A percentile compares a stretch with the other conserved stretches of the same genome.
Evolutionary conservation across 2,329 filamentous ascomycete genomes (phyloP).

Genomic region (Fusarium sp.): DNA sequence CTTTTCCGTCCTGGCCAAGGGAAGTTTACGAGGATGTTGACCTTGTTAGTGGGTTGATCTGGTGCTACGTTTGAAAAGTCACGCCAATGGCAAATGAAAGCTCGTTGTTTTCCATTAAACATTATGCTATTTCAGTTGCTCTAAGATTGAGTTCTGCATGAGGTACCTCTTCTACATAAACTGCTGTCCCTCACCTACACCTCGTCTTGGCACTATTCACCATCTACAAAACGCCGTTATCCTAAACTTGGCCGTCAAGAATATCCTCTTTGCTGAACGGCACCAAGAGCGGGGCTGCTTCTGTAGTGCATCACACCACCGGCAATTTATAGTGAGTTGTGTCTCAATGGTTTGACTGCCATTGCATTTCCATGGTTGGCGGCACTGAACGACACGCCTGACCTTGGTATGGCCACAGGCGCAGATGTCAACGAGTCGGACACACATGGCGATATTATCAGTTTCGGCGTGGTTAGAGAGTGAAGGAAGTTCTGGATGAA

Average conservation of each 20-base stretch:
- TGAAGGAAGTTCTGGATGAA: background rate
- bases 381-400: background rate
- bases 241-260: background rate
- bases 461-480: background rate
- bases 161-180: background rate
- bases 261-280: background rate
- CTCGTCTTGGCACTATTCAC: background rate
- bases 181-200: background rate
- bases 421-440: background rate
- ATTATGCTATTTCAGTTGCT: background rate
- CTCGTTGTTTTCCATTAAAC: background rate
- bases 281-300: background rate
- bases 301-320: background rate
- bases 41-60: conserved; percentile 8
- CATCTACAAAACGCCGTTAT: background rate
- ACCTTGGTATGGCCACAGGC: background rate
- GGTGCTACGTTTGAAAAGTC: background rate
- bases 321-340: background rate
- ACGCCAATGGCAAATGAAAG: background rate
- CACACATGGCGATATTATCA: background rate
- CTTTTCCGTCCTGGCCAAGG: conserved; percentile 11
- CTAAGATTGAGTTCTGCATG: background rate
- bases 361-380: background rate
- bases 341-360: background rate
- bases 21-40: background rate